A percentile compares a stretch with the other conserved stretches of the same genome.
phyloP scores from a whole-genome alignment of 345 rosid species.

The Luvunga scandens region DNA sequence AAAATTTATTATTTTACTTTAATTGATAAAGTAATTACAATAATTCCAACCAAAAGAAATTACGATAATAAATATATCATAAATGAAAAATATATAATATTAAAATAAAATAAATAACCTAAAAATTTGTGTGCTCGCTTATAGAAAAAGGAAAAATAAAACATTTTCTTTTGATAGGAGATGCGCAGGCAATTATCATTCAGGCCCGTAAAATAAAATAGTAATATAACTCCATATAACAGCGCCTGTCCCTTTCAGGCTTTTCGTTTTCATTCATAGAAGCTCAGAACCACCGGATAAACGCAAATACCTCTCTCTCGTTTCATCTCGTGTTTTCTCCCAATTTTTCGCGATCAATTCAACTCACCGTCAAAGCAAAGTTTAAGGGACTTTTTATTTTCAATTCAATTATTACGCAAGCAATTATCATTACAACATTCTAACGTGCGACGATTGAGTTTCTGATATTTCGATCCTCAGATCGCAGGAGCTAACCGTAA shows the following conservation, averaged over 20 bases:
- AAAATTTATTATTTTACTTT: too few relatives aligned
- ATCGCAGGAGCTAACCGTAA: conserved; percentile 16
- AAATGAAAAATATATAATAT: too few relatives aligned
- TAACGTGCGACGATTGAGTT: background rate
- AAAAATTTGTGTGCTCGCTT: too few relatives aligned
- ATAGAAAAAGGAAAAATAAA: too few relatives aligned
- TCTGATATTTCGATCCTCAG: conserved; percentile 16
- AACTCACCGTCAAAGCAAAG: conserved; percentile 1
- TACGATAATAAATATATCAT: too few relatives aligned
- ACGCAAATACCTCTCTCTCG: background rate
- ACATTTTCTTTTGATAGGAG: background rate
- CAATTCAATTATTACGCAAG: background rate
- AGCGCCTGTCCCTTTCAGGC: background rate
- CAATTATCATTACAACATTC: background rate
- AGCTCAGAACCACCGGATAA: conserved; percentile 1
- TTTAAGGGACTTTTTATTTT: background rate
- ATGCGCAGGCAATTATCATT: too few relatives aligned
- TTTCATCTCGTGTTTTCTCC: background rate
- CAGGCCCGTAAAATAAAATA: too few relatives aligned
- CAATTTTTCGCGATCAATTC: conserved; percentile 12
- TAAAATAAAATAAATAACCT: too few relatives aligned
- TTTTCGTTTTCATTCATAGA: background rate
- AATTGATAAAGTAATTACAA: too few relatives aligned
- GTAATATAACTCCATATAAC: background rate
- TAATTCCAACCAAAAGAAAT: too few relatives aligned